Percentiles rank a stretch among this genome's conserved stretches.
Conservation (phyloP, 1,139 yeast genomes). For the Barnettozyma hawaiiensis region DNA sequence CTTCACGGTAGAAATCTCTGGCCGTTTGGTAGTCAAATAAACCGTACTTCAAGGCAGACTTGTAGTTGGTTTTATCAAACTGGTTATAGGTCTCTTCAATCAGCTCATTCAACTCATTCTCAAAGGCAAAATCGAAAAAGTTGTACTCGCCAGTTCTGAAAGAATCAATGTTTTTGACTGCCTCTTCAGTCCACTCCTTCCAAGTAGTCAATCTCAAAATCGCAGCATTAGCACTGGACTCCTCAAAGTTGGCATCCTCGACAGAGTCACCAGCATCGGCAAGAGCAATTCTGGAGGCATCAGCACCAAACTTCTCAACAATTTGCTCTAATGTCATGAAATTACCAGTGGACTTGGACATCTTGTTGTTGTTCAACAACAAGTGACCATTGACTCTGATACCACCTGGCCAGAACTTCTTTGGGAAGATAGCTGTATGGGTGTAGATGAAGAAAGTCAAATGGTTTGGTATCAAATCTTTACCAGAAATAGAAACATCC, state of each 20-base stretch:
- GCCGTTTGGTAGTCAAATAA: constrained; percentile 92
- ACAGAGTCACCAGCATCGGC: constrained; percentile 98
- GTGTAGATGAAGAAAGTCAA: constrained; percentile 91
- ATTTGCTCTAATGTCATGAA: constrained; percentile 86
- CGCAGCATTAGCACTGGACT: constrained; percentile 94
- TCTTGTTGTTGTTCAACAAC: constrained; percentile 90
- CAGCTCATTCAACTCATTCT: constrained; percentile 85
- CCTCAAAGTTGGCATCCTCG: constrained; percentile 98
- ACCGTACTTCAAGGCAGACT: constrained; percentile 84
- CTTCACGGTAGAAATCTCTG: constrained; percentile 94
- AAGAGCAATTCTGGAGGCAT: constrained; percentile 93
- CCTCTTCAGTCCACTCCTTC: constrained; percentile 93
- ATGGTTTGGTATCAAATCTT: constrained; percentile 96
- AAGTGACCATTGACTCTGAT: constrained; percentile 94
- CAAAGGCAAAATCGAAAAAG: constrained; percentile 85
- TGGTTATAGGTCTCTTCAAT: constrained; percentile 67
- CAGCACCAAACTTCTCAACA: constrained; percentile 91
- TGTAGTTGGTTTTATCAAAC: constrained; percentile 71
- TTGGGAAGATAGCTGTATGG: constrained; percentile 90
- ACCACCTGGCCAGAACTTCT: constrained; percentile 89
- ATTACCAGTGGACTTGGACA: constrained; percentile 98
- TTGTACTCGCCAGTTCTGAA: constrained; percentile 67
- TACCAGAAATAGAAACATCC: constrained; percentile 88
- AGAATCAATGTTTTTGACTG: constrained; percentile 43
- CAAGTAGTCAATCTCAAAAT: constrained; percentile 86